phyloP scores from a whole-genome alignment of 169 alveolate species.

The Babesia sp. region DNA sequence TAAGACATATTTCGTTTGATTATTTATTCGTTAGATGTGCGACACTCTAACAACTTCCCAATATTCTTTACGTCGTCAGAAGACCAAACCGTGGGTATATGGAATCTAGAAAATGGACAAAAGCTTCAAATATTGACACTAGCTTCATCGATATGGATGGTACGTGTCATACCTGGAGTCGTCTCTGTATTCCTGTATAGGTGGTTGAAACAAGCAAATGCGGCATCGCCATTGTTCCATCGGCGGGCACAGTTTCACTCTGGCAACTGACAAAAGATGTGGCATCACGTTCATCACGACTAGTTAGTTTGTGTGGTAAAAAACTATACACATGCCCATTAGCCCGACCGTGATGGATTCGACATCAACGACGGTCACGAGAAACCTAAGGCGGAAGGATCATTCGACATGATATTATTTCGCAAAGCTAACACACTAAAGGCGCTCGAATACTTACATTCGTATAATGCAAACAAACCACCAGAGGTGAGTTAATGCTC shows the following conservation, averaged over 20 bases:
- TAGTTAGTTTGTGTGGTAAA: background rate
- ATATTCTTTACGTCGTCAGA: slow-evolving; percentile 55
- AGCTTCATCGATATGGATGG: slow-evolving; percentile 66
- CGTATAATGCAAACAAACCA: slow-evolving; percentile 2
- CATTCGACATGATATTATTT: slow-evolving; percentile 45
- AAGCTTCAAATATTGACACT: slow-evolving; percentile 17
- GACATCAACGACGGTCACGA: background rate
- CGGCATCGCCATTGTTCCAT: slow-evolving; percentile 37
- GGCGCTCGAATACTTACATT: slow-evolving; percentile 35
- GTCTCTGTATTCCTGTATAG: background rate
- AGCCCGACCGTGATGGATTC: background rate
- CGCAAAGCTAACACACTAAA: slow-evolving; percentile 33
- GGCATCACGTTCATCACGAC: background rate
- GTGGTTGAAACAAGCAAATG: slow-evolving; percentile 41
- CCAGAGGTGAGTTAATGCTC: background rate
- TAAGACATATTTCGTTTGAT: background rate
- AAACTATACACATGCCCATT: background rate
- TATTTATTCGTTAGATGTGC: slow-evolving; percentile 21
- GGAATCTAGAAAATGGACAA: slow-evolving; percentile 42
- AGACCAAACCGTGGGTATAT: slow-evolving; percentile 56
- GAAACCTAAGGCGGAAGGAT: slow-evolving; percentile 1
- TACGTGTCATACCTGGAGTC: background rate
- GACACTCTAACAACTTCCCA: slow-evolving; percentile 30
- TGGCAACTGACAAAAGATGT: no score
- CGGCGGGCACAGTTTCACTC: slow-evolving; percentile 36